Base-by-base conservation (phyloP, 176 grass and related monocot species). In the Thinopyrum elongatum region DNA sequence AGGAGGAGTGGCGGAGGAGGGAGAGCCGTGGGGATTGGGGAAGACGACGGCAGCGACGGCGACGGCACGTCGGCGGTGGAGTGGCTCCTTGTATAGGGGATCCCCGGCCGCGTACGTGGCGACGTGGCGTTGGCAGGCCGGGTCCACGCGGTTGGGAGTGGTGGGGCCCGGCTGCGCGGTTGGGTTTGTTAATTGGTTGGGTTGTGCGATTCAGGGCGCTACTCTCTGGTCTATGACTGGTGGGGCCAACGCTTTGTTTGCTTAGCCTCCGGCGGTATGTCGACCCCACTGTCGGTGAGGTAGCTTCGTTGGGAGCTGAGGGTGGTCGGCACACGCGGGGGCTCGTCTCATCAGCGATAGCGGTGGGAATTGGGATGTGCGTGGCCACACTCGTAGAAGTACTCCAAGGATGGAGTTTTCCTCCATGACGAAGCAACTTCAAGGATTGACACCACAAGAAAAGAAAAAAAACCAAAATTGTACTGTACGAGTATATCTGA, bases 1-100 rank as follows among this genome's bases (percentile, higher is more conserved):
- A 0, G 53, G 55, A 1, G 49, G 16, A 53, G 6, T 38, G n/a
- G n/a, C n/a, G 47, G 87, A 21, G 70, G 33, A 21, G 38, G 72
- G 13, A 34, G 80, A 65, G 66, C 4, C 80, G 85, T 80, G 85
- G 8, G 80, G 80, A 19, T 58, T 58, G 55, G 19, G 36, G 47
- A 7, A n/a, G 69, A 4, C 35, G 74, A 23, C 85, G 89, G 75
- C n/a, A n/a, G n/a, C 80, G 41, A 6, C 76, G 76, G 5, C 68
- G 82, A 30, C 64, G 81, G 80, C 49, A n/a, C 12, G 73, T 73
- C 53, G 83, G 22, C 80, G 80, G 80, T 59, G 80, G 74, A 58
- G 89, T 84, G 76, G 89, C 76, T 10, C 7, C 27, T 80, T 87
- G 81, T 84, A 84, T 84, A 91, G 76, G 59, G 76, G 49, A 53